Conservation (phyloP, 495 filamentous ascomycete species). For the Neurospora sp. region DNA sequence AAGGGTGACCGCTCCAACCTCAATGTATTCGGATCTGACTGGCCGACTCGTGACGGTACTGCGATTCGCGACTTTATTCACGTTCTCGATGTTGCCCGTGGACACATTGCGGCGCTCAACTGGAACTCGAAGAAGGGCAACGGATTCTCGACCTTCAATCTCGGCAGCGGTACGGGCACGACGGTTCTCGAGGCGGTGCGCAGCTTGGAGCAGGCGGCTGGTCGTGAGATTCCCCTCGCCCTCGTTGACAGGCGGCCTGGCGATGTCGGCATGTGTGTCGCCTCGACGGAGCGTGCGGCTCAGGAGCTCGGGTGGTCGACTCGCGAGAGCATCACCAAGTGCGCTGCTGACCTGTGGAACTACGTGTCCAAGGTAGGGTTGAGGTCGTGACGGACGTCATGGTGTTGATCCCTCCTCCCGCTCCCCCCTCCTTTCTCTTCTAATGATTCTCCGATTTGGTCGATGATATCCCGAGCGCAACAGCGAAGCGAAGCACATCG, state of each 20-base stretch:
- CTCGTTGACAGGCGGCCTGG: constrained; percentile 13
- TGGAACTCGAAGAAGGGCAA: constrained; percentile 13
- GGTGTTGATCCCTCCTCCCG: background rate
- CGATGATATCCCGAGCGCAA: background rate
- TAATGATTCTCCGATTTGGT: background rate
- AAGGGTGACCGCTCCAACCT: constrained; percentile 42
- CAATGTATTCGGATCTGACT: constrained; percentile 53
- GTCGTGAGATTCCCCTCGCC: constrained; percentile 9
- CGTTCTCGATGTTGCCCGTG: constrained; percentile 52
- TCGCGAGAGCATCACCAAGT: constrained; percentile 12
- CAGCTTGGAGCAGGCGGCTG: constrained; percentile 20
- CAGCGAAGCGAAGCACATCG: background rate
- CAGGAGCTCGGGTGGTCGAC: constrained; percentile 21
- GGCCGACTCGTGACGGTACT: constrained; percentile 58
- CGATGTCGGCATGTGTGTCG: constrained; percentile 20
- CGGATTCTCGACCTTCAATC: constrained; percentile 43
- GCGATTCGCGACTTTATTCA: constrained; percentile 66
- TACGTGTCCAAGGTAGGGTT: constrained; percentile 8
- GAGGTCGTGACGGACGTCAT: background rate
- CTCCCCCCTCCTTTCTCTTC: background rate
- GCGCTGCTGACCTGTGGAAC: constrained; percentile 20
- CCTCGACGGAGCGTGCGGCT: constrained; percentile 15
- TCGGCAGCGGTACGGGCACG: constrained; percentile 42
- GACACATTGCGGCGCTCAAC: constrained; percentile 49
- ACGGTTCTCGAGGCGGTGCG: constrained; percentile 43